phyloP scores from a whole-genome alignment of 176 grass and related monocot species.

The Carex scoparia region DNA sequence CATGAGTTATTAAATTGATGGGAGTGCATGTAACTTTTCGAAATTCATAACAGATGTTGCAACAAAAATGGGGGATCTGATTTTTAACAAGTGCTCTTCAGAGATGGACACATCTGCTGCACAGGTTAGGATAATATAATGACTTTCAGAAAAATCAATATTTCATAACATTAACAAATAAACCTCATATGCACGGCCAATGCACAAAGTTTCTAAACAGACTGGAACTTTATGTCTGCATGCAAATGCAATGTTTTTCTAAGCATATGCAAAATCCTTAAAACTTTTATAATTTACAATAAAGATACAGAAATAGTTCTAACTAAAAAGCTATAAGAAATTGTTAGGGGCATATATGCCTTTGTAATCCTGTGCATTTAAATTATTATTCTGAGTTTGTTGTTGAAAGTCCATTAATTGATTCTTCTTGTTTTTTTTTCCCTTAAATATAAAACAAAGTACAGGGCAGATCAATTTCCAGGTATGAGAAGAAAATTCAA shows the following conservation, averaged over 20 bases:
- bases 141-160: conserved; percentile 10
- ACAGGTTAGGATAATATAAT: conserved; percentile 43
- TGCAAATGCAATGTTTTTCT: conserved; percentile 22
- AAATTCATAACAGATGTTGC: conserved; percentile 21
- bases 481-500: conserved; percentile 91
- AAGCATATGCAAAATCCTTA: conserved; percentile 16
- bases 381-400: neutral
- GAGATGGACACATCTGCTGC: conserved; percentile 38
- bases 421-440: neutral
- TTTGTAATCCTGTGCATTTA: neutral
- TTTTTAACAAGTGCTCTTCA: too few relatives aligned
- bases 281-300: conserved; percentile 14
- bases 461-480: conserved; percentile 52
- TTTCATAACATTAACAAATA: neutral
- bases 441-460: conserved; percentile 26
- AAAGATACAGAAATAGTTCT: neutral
- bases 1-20: neutral
- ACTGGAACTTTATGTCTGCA: neutral
- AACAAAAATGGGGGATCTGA: conserved; percentile 31
- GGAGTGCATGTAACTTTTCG: conserved; percentile 2
- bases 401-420: neutral
- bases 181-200: neutral
- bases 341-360: neutral
- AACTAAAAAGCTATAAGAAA: neutral
- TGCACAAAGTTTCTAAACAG: neutral